Evolutionary conservation across 2,329 filamentous ascomycete species (phyloP).

Genomic region (Penicillium capsulatum): DNA sequence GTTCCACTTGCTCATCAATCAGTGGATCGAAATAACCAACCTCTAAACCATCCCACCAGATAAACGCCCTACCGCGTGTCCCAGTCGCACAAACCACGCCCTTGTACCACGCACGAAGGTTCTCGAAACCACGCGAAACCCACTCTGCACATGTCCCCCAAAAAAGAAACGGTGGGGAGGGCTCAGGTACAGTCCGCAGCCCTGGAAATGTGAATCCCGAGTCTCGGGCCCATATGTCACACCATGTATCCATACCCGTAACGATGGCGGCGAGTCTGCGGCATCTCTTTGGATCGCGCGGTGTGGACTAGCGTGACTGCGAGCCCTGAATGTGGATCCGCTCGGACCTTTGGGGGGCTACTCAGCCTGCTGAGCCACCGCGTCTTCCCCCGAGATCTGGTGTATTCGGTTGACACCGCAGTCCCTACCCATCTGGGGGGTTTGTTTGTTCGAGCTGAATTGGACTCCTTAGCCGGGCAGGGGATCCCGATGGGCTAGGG

Average conservation of each 20-base stretch:
- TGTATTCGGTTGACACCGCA: background rate
- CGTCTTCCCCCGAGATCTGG: background rate
- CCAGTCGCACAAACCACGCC: background rate
- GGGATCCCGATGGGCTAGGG: too few relatives aligned
- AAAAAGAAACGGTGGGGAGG: slow-evolving; percentile 14
- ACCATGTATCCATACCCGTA: slow-evolving; percentile 7
- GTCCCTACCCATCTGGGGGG: background rate
- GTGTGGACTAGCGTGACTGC: slow-evolving; percentile 23
- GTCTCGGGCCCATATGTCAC: background rate
- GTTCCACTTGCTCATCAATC: too few relatives aligned
- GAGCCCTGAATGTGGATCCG: slow-evolving; percentile 26
- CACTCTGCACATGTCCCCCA: slow-evolving; percentile 1
- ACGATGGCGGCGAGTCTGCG: slow-evolving; percentile 16
- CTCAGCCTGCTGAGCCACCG: slow-evolving; percentile 13
- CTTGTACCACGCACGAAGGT: slow-evolving; percentile 10
- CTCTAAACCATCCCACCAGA: too few relatives aligned
- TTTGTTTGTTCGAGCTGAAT: background rate
- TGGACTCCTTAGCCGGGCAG: too few relatives aligned
- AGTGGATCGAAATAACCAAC: too few relatives aligned
- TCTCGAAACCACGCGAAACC: slow-evolving; percentile 13
- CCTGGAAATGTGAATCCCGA: slow-evolving; percentile 3
- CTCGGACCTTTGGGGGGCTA: slow-evolving; percentile 6
- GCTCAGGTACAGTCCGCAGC: slow-evolving; percentile 9
- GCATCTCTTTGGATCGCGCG: slow-evolving; percentile 19
- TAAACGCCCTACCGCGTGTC: too few relatives aligned